Base-by-base conservation (phyloP, 2,329 filamentous ascomycete species). In the Graphiopsis chlorocephala region DNA sequence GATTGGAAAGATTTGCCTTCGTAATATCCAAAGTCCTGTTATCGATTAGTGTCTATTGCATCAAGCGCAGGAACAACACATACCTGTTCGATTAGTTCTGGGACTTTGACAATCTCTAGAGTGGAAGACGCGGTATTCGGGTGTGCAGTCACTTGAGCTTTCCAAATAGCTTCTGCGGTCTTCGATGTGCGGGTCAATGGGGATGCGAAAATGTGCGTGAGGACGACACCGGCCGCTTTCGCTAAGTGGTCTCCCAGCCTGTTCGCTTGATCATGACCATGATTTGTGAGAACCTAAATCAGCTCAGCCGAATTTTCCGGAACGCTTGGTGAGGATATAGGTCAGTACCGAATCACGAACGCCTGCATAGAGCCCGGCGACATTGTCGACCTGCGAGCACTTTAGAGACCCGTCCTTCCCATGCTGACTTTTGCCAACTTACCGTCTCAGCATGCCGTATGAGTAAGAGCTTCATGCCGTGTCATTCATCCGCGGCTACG, bases 341-440 rank as follows among this genome's bases (percentile, higher is more conserved):
- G 93, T 96, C 71, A 97, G 82, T 47, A 86, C 81, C 1, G 92
- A 94, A 78, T 97, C 91, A 75, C 88, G 90, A 60, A 87, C 86
- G 66, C 93, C 93, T 71, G 93, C 93, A 79, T 90, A 93, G 66
- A 91, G 78, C 63, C 88, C 85, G 47, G 89, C 90, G 65, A 95
- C 89, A 76, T 97, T 97, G 79, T 97, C 91, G 69, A 96, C 90
- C 60, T 62, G 31, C 28, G 15, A 15, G 12, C 11, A 10, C 14
- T 2, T 58, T 29, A 45, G 23, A 15, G 17, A 92, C 94, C 28
- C 3, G 6, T 52, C 7, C 1, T 28, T 12, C 6, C 7, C 15
- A 23, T 20, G 4, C 11, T 29, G 50, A 53, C 4, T 5, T 17
- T 10, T 50, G 2, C 4, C n/a, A 4, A 20, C 23, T 45, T 23